Evolutionary conservation across 495 filamentous ascomycete species (phyloP), one percentile per base, ranked within the genome.

Genomic region (Penicillium verhagenii): DNA sequence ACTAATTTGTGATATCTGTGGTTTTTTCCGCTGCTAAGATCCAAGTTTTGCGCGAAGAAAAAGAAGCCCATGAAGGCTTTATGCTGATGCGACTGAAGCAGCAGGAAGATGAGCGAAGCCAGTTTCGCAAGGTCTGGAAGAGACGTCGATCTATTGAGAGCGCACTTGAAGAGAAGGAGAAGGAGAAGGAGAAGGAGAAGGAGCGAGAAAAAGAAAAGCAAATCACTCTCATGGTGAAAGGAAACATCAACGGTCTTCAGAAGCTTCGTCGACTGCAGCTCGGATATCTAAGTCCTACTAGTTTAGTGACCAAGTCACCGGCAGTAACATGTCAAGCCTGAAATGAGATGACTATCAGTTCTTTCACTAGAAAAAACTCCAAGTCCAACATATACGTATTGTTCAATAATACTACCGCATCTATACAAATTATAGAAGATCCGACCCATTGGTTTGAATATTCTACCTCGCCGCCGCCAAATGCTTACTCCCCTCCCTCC

Each of bases 51-150:
- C 62, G 50, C 20, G 69, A 73, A 35, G 73, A 76, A 55, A 76
- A 76, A 65, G 63, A 69, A 52, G 62, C 73, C 8, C 71, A 73
- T 47, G 54, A 64, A 28, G 58, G 56, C 8, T 76, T 76, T 42
- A 49, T 73, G 31, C 60, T 65, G 28, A 58, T 66, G 47, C 71
- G 73, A 8, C 62, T 64, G 24, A 71, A 65, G 47, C 73, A 76
- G 52, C 69, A 69, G 25, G 61, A 67, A 9, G 71, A 76, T 7
- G 73, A 76, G 49, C 70, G 66, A 21, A 47, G 56, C n/a, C 68
- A 70, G 51, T 76, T 76, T 47, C 71, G 73, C 40, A 74, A 72
- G 52, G 64, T 66, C 13, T 76, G 68, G 65, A 71, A 59, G 47
- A 57, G 66, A 13, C 68, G 70, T 4, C 50, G 59, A 49, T 61